phyloP scores from a whole-genome alignment of 805 yeast genomes.

The Candida peoriensis region DNA sequence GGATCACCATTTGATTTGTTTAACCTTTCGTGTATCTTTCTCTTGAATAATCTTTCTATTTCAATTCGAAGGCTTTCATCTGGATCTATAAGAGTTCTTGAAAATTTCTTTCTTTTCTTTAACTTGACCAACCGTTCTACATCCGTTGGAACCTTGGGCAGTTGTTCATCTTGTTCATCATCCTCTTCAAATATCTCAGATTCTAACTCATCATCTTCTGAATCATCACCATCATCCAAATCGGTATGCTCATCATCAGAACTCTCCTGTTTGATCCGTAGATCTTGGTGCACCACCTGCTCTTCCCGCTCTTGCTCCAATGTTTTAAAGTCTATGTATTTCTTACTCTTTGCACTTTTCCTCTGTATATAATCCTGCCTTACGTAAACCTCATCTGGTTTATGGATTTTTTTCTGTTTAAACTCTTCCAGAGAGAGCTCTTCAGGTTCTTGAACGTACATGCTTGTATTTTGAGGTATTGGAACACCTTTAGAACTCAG shows the following conservation, averaged over 20 bases:
- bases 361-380: too few species aligned
- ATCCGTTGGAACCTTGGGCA: background rate
- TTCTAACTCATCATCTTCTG: background rate
- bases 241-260: slow-evolving; percentile 2
- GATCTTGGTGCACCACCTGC: too few species aligned
- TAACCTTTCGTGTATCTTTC: slow-evolving; percentile 1
- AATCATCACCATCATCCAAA: slow-evolving; percentile 3
- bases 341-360: too few species aligned
- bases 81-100: background rate
- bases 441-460: background rate
- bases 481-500: slow-evolving; percentile 31
- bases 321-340: too few species aligned
- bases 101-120: background rate
- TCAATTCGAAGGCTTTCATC: background rate
- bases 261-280: background rate
- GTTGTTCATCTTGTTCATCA: background rate
- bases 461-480: background rate
- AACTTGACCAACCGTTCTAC: background rate
- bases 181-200: background rate
- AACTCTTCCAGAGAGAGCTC: background rate
- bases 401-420: background rate
- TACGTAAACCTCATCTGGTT: too few species aligned
- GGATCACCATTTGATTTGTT: background rate
- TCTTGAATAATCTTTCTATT: slow-evolving; percentile 1
- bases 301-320: too few species aligned